Evolutionary conservation across 2,329 filamentous ascomycete genomes (phyloP).

Genomic region (Escovopsis sp.): DNA sequence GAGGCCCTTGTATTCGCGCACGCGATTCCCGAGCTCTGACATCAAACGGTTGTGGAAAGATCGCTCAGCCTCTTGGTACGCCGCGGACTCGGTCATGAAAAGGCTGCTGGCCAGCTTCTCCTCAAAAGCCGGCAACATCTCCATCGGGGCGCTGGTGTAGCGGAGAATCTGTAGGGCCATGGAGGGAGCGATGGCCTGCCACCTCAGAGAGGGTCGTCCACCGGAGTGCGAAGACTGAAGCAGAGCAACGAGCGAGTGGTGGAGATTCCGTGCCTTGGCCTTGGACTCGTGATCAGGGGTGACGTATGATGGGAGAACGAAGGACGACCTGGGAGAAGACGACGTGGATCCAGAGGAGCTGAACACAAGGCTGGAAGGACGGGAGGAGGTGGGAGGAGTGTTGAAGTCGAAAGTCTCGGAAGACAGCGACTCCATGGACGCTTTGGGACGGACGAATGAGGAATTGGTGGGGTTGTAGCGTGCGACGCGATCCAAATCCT

Average conservation of each 20-base stretch:
- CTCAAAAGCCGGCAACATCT: constrained; percentile 34
- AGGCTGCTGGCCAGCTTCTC: constrained; percentile 32
- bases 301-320: constrained; percentile 25
- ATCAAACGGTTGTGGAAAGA: constrained; percentile 35
- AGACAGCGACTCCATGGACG: constrained; percentile 1
- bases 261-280: constrained; percentile 32
- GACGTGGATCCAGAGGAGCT: constrained; percentile 33
- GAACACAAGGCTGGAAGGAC: constrained; percentile 37
- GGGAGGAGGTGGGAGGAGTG: constrained; percentile 26
- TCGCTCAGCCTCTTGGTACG: constrained; percentile 34
- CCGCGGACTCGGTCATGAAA: constrained; percentile 25
- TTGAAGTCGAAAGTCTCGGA: constrained; percentile 32
- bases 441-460: constrained; percentile 1
- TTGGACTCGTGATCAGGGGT: constrained; percentile 26
- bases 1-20: constrained; percentile 37
- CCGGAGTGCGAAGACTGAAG: constrained; percentile 35
- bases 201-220: constrained; percentile 29
- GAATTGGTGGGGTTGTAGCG: constrained; percentile 15
- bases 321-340: constrained; percentile 37
- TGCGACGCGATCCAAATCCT: constrained; percentile 34
- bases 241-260: constrained; percentile 38
- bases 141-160: constrained; percentile 34
- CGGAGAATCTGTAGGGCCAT: constrained; percentile 45
- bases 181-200: constrained; percentile 36
- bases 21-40: constrained; percentile 31